Conservation (phyloP, 192 early-diverging fungal genomes). For the Obelidium mucronatum region DNA sequence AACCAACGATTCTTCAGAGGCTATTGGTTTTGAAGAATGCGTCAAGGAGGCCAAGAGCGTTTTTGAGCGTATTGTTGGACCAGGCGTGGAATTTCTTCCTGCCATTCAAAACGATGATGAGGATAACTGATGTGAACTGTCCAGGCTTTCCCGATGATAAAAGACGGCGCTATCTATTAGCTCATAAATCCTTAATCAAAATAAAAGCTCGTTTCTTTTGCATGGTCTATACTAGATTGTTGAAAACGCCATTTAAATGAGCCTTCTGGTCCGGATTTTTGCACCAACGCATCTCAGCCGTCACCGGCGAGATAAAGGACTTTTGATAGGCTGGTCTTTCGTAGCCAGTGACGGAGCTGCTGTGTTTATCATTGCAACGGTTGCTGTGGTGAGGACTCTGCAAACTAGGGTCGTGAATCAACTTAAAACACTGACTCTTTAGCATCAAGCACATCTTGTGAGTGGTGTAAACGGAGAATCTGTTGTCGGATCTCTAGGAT, state of each 20-base stretch:
- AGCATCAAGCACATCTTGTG: too few relatives aligned
- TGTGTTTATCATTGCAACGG: slow-evolving; percentile 1
- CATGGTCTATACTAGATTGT: too few relatives aligned
- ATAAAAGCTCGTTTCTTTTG: too few relatives aligned
- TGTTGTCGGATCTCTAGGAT: too few relatives aligned
- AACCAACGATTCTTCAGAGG: not conserved
- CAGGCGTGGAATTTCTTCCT: slow-evolving; percentile 3
- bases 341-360: not conserved
- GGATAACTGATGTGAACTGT: not conserved
- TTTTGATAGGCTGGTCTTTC: not conserved
- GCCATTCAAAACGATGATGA: not conserved
- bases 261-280: too few relatives aligned
- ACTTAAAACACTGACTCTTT: too few relatives aligned
- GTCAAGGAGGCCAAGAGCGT: not conserved
- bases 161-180: too few relatives aligned
- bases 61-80: not conserved
- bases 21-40: slow-evolving; percentile 11
- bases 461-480: too few relatives aligned
- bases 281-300: not conserved
- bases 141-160: too few relatives aligned
- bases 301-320: not conserved
- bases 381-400: not conserved
- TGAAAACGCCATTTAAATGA: too few relatives aligned
- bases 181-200: too few relatives aligned
- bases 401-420: too few relatives aligned